A percentile compares a stretch with the other conserved stretches of the same genome.
phyloP scores from a whole-genome alignment of 83 land plant species.

The Diphasiastrum complanatum region DNA sequence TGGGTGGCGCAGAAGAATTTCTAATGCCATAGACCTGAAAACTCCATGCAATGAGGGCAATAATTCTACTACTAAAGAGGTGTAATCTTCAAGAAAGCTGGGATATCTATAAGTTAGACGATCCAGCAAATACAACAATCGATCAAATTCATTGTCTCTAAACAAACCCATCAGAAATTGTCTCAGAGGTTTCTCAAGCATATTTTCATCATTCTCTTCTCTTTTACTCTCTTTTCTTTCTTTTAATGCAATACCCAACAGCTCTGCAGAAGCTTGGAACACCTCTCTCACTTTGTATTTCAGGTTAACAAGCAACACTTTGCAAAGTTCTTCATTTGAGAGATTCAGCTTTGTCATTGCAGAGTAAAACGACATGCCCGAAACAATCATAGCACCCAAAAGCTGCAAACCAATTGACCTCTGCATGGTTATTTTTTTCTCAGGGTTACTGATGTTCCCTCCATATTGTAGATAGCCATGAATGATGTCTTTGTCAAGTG shows the following conservation, averaged over 20 bases:
- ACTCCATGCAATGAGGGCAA: constrained; percentile 40
- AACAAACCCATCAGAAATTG: constrained; percentile 26
- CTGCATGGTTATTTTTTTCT: constrained; percentile 19
- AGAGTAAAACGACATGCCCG: constrained; percentile 22
- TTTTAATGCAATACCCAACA: constrained; percentile 37
- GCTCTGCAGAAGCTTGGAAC: constrained; percentile 39
- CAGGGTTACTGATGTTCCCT: constrained; percentile 27
- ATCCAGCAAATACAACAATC: constrained; percentile 30
- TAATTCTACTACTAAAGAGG: constrained; percentile 35
- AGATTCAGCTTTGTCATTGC: constrained; percentile 3
- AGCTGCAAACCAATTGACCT: constrained; percentile 39
- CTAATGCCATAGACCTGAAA: constrained; percentile 31
- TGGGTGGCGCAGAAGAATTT: constrained; percentile 30
- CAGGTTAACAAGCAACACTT: constrained; percentile 32
- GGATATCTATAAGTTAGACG: constrained; percentile 33
- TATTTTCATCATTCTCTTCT: constrained; percentile 9
- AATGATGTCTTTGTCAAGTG: constrained; percentile 25
- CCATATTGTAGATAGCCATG: constrained; percentile 24
- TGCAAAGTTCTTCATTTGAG: constrained; percentile 24
- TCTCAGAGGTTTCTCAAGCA: constrained; percentile 21
- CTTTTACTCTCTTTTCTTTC: constrained; percentile 15
- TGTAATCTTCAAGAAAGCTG: constrained; percentile 29
- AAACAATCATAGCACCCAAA: constrained; percentile 33
- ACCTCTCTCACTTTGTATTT: constrained; percentile 30
- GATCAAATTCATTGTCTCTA: constrained; percentile 29